Percentiles rank a stretch among this genome's conserved stretches.
Conservation (phyloP, 805 yeast genomes). For the Saturnispora saitoi region DNA sequence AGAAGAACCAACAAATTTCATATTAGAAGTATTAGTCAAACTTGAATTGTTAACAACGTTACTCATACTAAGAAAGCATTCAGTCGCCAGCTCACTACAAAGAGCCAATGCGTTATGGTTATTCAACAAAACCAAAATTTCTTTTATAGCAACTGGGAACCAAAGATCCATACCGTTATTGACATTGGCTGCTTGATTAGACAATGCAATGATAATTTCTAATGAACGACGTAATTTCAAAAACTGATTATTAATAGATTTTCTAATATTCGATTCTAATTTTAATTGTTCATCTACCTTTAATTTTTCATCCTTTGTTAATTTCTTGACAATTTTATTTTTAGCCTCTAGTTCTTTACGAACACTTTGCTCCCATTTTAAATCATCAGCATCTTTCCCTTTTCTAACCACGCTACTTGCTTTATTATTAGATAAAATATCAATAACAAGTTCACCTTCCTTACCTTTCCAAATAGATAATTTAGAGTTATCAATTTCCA, state of each 20-base stretch:
- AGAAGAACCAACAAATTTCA: slow-evolving; percentile 58
- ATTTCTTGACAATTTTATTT: slow-evolving; percentile 36
- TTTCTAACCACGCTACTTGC: slow-evolving; percentile 45
- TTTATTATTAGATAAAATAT: slow-evolving; percentile 42
- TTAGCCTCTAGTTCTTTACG: slow-evolving; percentile 64
- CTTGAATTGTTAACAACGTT: slow-evolving; percentile 32
- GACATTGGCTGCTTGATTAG: slow-evolving; percentile 38
- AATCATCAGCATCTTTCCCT: slow-evolving; percentile 74
- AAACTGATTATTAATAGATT: slow-evolving; percentile 32
- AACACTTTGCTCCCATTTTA: slow-evolving; percentile 83
- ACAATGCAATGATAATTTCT: slow-evolving; percentile 44
- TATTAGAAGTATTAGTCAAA: slow-evolving; percentile 39
- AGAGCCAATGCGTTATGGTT: slow-evolving; percentile 23
- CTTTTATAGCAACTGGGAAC: slow-evolving; percentile 59
- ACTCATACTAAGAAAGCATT: slow-evolving; percentile 49
- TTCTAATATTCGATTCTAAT: slow-evolving; percentile 53
- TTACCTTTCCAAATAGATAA: slow-evolving; percentile 57
- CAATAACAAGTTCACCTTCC: slow-evolving; percentile 63
- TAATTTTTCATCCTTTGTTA: slow-evolving; percentile 68
- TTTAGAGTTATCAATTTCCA: slow-evolving; percentile 41
- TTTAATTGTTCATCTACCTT: slow-evolving; percentile 53
- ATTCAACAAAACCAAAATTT: slow-evolving; percentile 38
- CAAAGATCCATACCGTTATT: slow-evolving; percentile 62
- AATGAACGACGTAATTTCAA: slow-evolving; percentile 40
- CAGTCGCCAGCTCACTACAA: slow-evolving; percentile 34